phyloP scores from a whole-genome alignment of 805 yeast species.

The Starmerella davenportii region DNA sequence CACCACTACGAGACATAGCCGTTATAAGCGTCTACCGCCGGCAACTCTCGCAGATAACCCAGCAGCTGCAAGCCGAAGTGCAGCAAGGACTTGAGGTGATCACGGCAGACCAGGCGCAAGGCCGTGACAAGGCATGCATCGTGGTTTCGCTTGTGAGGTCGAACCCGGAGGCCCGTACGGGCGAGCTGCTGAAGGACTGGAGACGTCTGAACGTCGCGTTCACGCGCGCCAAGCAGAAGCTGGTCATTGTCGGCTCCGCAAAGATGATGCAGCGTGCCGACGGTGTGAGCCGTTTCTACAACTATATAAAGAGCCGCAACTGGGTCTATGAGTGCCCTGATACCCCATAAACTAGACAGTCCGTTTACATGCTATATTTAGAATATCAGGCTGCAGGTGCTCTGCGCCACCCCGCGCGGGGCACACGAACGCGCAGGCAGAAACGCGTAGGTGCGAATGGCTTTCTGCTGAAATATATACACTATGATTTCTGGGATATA shows the following conservation, averaged over 20 bases:
- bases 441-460: no score
- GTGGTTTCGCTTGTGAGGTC: constrained; percentile 80
- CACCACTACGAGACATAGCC: constrained; percentile 39
- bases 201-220: constrained; percentile 86
- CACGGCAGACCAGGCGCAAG: constrained; percentile 93
- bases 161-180: constrained; percentile 45
- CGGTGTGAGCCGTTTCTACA: constrained; percentile 12
- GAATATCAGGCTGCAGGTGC: no score
- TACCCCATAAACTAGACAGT: neutral
- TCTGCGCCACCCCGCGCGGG: no score
- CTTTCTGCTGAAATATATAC: no score
- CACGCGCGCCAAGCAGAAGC: constrained; percentile 72
- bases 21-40: constrained; percentile 79
- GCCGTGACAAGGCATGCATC: constrained; percentile 83
- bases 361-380: neutral
- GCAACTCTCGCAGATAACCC: constrained; percentile 31
- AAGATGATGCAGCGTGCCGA: constrained; percentile 21
- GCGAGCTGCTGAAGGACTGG: constrained; percentile 73
- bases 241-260: constrained; percentile 67
- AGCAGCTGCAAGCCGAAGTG: constrained; percentile 22
- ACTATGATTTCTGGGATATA: no score
- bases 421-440: no score
- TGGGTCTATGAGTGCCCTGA: constrained; percentile 9
- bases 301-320: constrained; percentile 6
- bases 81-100: constrained; percentile 44